phyloP scores from a whole-genome alignment of 2,329 filamentous ascomycete genomes.

The Hirsutella rhossiliensis region DNA sequence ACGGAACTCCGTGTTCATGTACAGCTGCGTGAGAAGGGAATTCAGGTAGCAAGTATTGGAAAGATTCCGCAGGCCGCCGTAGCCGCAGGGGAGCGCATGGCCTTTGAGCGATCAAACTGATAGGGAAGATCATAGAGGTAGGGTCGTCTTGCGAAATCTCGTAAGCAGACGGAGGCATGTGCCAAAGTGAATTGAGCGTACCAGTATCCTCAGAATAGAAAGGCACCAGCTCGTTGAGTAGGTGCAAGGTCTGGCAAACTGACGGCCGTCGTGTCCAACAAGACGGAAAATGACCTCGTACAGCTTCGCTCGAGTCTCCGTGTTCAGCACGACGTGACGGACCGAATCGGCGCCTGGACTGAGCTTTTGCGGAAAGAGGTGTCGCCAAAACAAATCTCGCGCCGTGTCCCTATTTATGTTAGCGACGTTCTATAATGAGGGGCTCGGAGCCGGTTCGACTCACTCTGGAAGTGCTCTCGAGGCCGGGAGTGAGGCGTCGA shows the following conservation, averaged over 20 bases:
- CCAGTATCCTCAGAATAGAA: constrained; percentile 28
- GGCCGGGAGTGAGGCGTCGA: constrained; percentile 12
- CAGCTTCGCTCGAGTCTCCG: constrained; percentile 43
- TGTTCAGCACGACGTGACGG: constrained; percentile 35
- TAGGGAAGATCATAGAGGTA: constrained; percentile 51
- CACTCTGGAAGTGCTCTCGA: constrained; percentile 15
- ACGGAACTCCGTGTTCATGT: constrained; percentile 87
- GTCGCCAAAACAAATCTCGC: constrained; percentile 43
- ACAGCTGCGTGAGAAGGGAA: constrained; percentile 85
- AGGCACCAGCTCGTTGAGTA: constrained; percentile 20
- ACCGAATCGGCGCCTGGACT: constrained; percentile 11
- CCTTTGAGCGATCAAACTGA: constrained; percentile 51
- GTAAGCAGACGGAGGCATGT: not conserved
- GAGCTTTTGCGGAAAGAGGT: constrained; percentile 45
- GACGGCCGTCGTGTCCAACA: constrained; percentile 35
- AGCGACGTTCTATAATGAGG: not conserved
- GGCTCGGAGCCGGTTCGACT: constrained; percentile 1
- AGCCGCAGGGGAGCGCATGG: constrained; percentile 69
- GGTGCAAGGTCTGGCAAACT: constrained; percentile 39
- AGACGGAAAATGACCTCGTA: constrained; percentile 48
- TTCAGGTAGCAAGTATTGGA: constrained; percentile 98
- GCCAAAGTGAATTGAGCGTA: constrained; percentile 7
- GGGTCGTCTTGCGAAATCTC: constrained; percentile 22
- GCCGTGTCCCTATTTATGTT: constrained; percentile 13
- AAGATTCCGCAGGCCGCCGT: constrained; percentile 81